Conservation (phyloP, 192 early-diverging fungal genomes). For the Thoreauomyces humboldtii region DNA sequence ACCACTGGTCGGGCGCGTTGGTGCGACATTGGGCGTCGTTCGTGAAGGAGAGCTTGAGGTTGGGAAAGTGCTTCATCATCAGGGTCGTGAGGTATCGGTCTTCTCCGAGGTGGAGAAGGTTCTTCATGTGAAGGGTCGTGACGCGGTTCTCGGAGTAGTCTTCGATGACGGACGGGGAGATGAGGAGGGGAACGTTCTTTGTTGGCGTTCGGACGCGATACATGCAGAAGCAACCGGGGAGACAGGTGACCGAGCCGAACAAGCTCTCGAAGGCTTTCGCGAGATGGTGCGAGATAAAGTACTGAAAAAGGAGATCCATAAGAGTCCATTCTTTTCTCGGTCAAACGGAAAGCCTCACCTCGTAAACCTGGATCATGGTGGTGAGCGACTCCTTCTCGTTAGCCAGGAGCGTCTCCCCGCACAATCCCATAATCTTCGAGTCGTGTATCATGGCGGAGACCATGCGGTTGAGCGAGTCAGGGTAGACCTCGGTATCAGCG, state of each 20-base stretch:
- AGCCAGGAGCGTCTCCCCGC: slow-evolving; percentile 88
- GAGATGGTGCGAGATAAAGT: slow-evolving; percentile 99
- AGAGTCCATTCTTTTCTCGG: no score
- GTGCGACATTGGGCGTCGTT: slow-evolving; percentile 92
- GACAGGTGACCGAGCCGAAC: slow-evolving; percentile 98
- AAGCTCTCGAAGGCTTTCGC: slow-evolving; percentile 98
- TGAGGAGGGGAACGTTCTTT: slow-evolving; percentile 86
- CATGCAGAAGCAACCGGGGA: slow-evolving; percentile 99
- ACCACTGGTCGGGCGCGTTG: slow-evolving; percentile 90
- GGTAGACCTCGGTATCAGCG: slow-evolving; percentile 57
- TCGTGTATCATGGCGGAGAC: slow-evolving; percentile 60
- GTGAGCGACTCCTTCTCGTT: slow-evolving; percentile 76
- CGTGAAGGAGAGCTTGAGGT: slow-evolving; percentile 90
- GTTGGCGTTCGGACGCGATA: slow-evolving; percentile 91
- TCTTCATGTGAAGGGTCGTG: slow-evolving; percentile 98
- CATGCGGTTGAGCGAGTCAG: slow-evolving; percentile 53
- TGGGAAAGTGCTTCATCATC: slow-evolving; percentile 95
- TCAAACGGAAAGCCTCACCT: no score
- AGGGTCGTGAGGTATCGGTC: slow-evolving; percentile 88
- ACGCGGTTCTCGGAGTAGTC: slow-evolving; percentile 94
- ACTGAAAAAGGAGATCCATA: slow-evolving; percentile 96
- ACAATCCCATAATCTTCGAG: slow-evolving; percentile 67
- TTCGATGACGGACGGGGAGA: slow-evolving; percentile 81
- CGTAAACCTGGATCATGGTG: no score
- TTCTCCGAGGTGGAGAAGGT: slow-evolving; percentile 96